Base-by-base conservation (phyloP, 2,329 filamentous ascomycete species). In the Fusarium sp. region DNA sequence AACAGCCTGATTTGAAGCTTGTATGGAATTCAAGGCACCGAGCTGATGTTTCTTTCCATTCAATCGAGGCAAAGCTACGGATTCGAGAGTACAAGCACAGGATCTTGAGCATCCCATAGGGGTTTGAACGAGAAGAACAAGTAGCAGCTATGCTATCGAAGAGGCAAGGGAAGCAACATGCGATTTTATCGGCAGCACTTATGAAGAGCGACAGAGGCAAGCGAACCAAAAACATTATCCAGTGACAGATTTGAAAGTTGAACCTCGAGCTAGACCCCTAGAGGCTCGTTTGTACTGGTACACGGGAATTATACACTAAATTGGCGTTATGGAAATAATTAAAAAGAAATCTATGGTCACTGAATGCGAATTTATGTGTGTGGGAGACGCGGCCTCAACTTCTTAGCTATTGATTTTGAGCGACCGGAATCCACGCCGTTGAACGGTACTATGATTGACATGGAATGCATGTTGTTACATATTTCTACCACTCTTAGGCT, bases 161-260 rank as follows among this genome's bases (percentile, higher is more conserved):
- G 7, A 61, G 44, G 51, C 14, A 54, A 38, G 26, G 51, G 36
- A 28, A 30, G 38, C 17, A 47, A 51, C n/a, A 18, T 11, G 20
- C 22, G 50, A 30, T 51, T 58, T 26, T n/a, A 50, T 24, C n/a
- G 20, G 38, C 45, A 36, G 45, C 17, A 44, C 50, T 36, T 15
- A 47, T 24, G 41, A 26, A 59, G 28, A 54, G 58, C 30, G 53
- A 44, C 41, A 24, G 45, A 32, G 51, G 26, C 55, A 45, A 42
- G 42, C 56, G 54, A 53, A 50, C n/a, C 41, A 54, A 44, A 65
- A 47, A 14, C 48, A 48, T 54, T 24, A 45, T 45, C 36, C 54
- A 36, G 56, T 53, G 42, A 26, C 56, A 41, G 20, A 22, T 64
- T 60, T 61, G 71, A 60, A 74, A 68, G 44, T 71, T 68, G 58